phyloP scores from a whole-genome alignment of 495 filamentous ascomycete species.

The Aspergillus avenaceus region DNA sequence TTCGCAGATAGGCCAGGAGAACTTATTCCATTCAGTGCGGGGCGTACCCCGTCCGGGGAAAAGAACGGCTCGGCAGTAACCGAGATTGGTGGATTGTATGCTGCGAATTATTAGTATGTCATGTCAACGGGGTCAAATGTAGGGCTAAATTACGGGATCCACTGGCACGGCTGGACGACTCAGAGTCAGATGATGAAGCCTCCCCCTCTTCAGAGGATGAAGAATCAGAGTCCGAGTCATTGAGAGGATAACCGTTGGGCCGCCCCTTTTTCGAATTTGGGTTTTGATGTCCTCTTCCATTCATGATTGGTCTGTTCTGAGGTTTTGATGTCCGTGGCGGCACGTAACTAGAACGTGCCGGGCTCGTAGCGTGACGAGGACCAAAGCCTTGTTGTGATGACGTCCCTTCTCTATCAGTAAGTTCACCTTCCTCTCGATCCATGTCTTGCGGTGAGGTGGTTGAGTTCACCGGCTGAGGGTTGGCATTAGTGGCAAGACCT shows the following conservation, averaged over 20 bases:
- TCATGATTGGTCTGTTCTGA: background rate
- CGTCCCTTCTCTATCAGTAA: conserved; percentile 62
- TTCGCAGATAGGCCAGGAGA: background rate
- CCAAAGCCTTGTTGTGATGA: background rate
- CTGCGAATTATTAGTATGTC: conserved; percentile 24
- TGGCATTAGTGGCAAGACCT: background rate
- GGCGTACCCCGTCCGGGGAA: background rate
- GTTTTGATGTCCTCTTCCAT: background rate
- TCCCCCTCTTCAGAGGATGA: conserved; percentile 28
- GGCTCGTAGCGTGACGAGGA: background rate
- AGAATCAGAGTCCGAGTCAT: background rate
- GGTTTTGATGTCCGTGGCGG: background rate
- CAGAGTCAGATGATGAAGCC: conserved; percentile 23
- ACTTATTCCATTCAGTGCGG: background rate
- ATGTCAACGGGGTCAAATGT: background rate
- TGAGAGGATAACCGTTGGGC: background rate
- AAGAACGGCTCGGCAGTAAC: conserved; percentile 17
- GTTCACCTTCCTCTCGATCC: conserved; percentile 66
- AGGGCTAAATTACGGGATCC: conserved; percentile 32
- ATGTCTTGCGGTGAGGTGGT: conserved; percentile 7
- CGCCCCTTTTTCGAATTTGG: background rate
- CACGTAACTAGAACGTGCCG: background rate
- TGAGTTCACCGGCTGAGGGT: conserved; percentile 4
- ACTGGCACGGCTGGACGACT: conserved; percentile 25
- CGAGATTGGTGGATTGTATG: conserved; percentile 40